Base-by-base conservation (phyloP, 1,284 basidiomycete species). In the Sporisorium graminicola region DNA sequence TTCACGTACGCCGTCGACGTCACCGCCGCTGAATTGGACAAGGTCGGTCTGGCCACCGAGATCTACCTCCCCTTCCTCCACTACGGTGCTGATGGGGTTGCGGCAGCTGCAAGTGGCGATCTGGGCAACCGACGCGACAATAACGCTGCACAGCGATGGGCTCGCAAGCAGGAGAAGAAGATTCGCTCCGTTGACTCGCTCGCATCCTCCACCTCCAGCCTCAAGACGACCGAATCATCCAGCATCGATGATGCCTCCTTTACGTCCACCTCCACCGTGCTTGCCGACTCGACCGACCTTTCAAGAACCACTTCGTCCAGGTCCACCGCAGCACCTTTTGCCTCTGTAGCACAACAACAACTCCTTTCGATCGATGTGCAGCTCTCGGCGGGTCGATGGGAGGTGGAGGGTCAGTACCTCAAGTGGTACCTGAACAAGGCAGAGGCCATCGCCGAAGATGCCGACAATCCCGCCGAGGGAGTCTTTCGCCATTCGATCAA, bases 41-140 rank as follows among this genome's bases (percentile, higher is more conserved):
- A 58, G 1, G 43, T 12, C 14, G 86, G 86, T 26, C 86, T 90
- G 2, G 88, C 90, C 13, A 96, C 94, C 12, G 94, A 95, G 88
- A 91, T 97, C 18, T 98, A 90, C 84, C 85, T 97, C 0, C 95
- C 95, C 1, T 88, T 93, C 58, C 90, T 95, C n/a, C 94, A 97
- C 86, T 98, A 91, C 81, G 94, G 93, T 5, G 88, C 88, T 13
- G 87, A 88, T 16, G 82, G 80, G 49, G 81, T 88, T 4, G 66
- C 65, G 43, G 75, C 63, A 29, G 74, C 70, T 51, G 75, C 72
- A 18, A 66, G 66, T 42, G 76, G 76, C 24, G 66, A 78, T 46
- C 55, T 33, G 22, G 70, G 70, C 33, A 59, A 77, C 37, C 33
- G 54, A 33, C 50, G 65, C 42, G 69, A 61, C 29, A 60, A 54